Evolutionary conservation across 352 stramenopile species (phyloP), one percentile per base, ranked within the genome.

Genomic region (Elongisporangium undulatum): DNA sequence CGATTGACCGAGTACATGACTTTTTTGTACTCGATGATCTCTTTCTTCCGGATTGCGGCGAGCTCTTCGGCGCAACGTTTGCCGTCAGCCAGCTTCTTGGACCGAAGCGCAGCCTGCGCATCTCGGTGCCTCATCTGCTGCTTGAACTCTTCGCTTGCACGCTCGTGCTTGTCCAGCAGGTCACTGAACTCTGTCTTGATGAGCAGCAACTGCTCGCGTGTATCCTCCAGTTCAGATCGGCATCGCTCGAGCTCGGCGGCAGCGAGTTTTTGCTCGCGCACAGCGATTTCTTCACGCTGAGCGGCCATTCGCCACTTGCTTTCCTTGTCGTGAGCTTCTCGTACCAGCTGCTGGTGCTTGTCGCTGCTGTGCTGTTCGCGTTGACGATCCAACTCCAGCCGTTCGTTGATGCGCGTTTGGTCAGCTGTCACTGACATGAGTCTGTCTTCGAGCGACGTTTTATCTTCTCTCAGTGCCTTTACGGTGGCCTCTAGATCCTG

Each of bases 181-280:
- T 90, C 72, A 10, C 76, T 74, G 57, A 89, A 88, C 56, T 92
- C 75, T 7, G 68, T 79, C 64, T 89, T 85, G 2, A 90, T 58
- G 16, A 63, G 65, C 52, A 89, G 57, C 13, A 89, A 53, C 24
- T 88, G 75, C 50, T 87, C 69, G 19, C 53, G 76, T 29, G 66
- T 71, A 15, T 69, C 55, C 8, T 87, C 69, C 26, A 85, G 52
- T 10, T 76, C 71, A 26, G 62, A 20, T 48, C 82, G 56, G 16
- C 64, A 66, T 51, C 79, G 79, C 12, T 52, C 59, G 26, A 75
- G 64, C 51, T 62, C 67, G 0, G 50, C 38, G 8, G 67, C 50
- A 3, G 75, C 79, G 6, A 81, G 65, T 17, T 85, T 69, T 45
- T 75, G 74, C 61, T 89, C 78, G 22, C 74, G 71, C 1, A 74